Conservation (phyloP, 2,329 filamentous ascomycete genomes). For the Paramyrothecium sp. region DNA sequence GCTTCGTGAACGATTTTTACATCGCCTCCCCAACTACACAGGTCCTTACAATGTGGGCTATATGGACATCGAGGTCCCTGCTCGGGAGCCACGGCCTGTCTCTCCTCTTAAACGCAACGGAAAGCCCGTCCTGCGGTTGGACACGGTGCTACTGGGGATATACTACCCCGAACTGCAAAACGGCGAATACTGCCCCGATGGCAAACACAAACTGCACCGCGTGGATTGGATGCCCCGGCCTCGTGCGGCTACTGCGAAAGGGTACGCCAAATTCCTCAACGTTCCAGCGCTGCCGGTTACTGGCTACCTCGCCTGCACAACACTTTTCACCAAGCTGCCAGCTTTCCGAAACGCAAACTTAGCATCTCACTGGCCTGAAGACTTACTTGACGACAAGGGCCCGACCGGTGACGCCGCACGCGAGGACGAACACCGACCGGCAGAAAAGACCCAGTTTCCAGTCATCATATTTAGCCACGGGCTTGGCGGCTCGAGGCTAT, state of each 20-base stretch:
- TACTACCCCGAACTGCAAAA: conserved; percentile 55
- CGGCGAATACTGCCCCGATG: conserved; percentile 16
- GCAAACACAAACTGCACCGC: conserved; percentile 43
- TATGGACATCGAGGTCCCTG: conserved; percentile 64
- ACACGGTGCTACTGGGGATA: conserved; percentile 62
- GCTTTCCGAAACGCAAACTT: conserved; percentile 60
- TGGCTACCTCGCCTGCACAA: conserved; percentile 53
- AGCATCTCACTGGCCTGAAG: conserved; percentile 52
- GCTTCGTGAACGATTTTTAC: conserved; percentile 36
- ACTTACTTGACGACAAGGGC: conserved; percentile 29
- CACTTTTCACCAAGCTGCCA: conserved; percentile 64
- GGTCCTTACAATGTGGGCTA: conserved; percentile 69
- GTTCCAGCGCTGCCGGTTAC: conserved; percentile 47
- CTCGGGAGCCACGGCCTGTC: conserved; percentile 35
- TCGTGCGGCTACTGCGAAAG: conserved; percentile 52
- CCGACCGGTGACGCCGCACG: conserved; percentile 31
- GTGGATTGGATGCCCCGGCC: conserved; percentile 63
- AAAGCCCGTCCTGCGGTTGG: conserved; percentile 37
- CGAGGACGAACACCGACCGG: neutral
- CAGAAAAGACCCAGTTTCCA: conserved; percentile 49
- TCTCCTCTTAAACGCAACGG: conserved; percentile 38
- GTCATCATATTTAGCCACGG: conserved; percentile 67
- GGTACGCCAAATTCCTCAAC: conserved; percentile 61
- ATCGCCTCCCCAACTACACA: conserved; percentile 57
- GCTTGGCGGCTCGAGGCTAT: conserved; percentile 60